These are phyloP conservation scores for Globomyces pollinis-pini DNA, from an alignment of 192 early-diverging fungal genomes.

Conservation along the genomic window DNA sequence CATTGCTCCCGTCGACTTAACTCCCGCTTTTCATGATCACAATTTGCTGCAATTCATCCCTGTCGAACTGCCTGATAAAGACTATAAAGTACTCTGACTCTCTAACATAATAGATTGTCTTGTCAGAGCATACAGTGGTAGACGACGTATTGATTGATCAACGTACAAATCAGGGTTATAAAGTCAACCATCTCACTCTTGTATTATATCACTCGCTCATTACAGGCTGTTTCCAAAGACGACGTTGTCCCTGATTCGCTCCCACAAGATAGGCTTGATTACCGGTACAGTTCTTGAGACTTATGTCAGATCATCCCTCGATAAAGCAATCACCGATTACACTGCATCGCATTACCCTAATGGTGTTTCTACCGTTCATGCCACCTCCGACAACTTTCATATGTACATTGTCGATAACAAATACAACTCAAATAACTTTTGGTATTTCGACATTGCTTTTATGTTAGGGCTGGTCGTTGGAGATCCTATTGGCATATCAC, in stretches of 20 bases:
- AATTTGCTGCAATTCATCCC: slow-evolving; percentile 76
- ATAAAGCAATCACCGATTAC: slow-evolving; percentile 57
- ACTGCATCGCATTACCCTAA: slow-evolving; percentile 71
- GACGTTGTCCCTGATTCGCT: background rate
- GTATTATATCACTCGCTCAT: background rate
- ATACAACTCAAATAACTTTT: slow-evolving; percentile 89
- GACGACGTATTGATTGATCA: background rate
- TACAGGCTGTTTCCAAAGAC: background rate
- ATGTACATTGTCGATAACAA: slow-evolving; percentile 79
- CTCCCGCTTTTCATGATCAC: slow-evolving; percentile 66
- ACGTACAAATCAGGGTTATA: background rate
- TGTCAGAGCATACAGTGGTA: background rate
- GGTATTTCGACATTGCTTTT: slow-evolving; percentile 52
- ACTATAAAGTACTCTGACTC: slow-evolving; percentile 47
- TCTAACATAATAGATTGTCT: background rate
- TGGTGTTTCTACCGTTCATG: slow-evolving; percentile 64
- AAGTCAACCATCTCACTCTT: background rate
- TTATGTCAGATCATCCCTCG: slow-evolving; percentile 37
- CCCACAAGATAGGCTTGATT: background rate
- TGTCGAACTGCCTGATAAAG: slow-evolving; percentile 57
- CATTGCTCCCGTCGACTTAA: slow-evolving; percentile 71
- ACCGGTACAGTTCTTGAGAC: background rate
- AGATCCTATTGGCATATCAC: slow-evolving; percentile 70
- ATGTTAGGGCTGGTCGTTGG: slow-evolving; percentile 83
- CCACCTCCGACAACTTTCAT: slow-evolving; percentile 37